Percentiles rank a stretch among this genome's conserved stretches.
Conservation (phyloP, 1,284 basidiomycete genomes). For the Chalciporus sp. region DNA sequence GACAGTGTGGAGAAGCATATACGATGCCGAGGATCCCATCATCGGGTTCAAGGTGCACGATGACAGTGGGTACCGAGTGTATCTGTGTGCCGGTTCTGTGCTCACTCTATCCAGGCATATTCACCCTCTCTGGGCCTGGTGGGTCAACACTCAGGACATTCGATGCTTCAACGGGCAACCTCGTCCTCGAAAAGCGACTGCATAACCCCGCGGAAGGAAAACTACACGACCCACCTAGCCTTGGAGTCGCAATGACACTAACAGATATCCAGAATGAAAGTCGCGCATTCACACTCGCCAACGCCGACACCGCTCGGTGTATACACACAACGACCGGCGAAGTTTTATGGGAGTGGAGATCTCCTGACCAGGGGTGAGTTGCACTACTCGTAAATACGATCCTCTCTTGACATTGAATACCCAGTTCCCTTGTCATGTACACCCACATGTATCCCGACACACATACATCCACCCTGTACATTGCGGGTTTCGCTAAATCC, state of each 20-base stretch:
- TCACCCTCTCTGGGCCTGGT: conserved; percentile 75
- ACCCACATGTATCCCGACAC: conserved; percentile 59
- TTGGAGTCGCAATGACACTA: conserved; percentile 45
- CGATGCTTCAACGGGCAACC: conserved; percentile 63
- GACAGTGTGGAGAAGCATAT: conserved; percentile 81
- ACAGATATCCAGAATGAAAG: conserved; percentile 1
- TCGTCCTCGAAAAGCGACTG: conserved; percentile 70
- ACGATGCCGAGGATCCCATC: conserved; percentile 68
- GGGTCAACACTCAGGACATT: conserved; percentile 75
- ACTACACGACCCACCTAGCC: conserved; percentile 50
- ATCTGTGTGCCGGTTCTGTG: not conserved
- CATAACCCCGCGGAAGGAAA: conserved; percentile 49
- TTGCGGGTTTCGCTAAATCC: conserved; percentile 70
- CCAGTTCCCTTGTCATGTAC: conserved; percentile 66
- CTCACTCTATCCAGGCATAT: conserved; percentile 52
- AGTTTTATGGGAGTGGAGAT: conserved; percentile 65
- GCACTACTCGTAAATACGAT: not conserved
- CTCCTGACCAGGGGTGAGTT: conserved; percentile 63
- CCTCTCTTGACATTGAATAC: not conserved
- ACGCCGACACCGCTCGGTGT: conserved; percentile 57
- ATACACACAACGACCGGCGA: conserved; percentile 52
- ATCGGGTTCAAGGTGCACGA: conserved; percentile 67
- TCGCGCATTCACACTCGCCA: conserved; percentile 46
- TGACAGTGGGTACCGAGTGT: conserved; percentile 50
- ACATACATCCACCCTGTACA: conserved; percentile 52